These are phyloP conservation scores for Phytomonas serpens DNA, from an alignment of 208 protist genomes.

Conservation along the genomic window DNA sequence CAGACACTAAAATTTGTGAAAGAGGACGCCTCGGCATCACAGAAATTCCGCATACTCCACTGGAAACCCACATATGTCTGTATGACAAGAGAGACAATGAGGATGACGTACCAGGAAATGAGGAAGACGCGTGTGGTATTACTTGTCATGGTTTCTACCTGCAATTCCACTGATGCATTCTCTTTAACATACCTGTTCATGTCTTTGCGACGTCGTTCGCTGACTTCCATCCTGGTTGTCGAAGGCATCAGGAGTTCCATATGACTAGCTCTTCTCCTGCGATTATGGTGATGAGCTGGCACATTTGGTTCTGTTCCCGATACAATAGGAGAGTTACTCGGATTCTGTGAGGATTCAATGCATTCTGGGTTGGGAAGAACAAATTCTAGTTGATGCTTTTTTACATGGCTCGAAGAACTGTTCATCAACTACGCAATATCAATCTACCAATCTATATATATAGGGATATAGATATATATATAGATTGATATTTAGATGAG, in stretches of 20 bases:
- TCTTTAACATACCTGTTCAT: neutral
- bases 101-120: conserved; percentile 56
- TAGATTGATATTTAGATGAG: neutral
- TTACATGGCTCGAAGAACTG: neutral
- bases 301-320: neutral
- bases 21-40: conserved; percentile 27
- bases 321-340: neutral
- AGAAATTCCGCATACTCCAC: conserved; percentile 62
- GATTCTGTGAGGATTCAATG: neutral
- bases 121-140: conserved; percentile 36
- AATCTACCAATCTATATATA: no score
- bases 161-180: conserved; percentile 30
- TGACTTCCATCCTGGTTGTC: neutral
- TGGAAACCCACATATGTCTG: conserved; percentile 54
- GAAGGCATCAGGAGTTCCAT: neutral
- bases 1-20: conserved; percentile 32
- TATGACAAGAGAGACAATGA: conserved; percentile 41
- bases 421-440: neutral
- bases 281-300: neutral
- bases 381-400: neutral
- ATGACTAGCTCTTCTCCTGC: neutral
- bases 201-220: neutral
- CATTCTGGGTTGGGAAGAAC: neutral
- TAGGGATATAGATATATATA: neutral
- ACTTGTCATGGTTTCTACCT: conserved; percentile 70